Conservation (phyloP, 331 rosid species). For the Acacia pycnantha region DNA sequence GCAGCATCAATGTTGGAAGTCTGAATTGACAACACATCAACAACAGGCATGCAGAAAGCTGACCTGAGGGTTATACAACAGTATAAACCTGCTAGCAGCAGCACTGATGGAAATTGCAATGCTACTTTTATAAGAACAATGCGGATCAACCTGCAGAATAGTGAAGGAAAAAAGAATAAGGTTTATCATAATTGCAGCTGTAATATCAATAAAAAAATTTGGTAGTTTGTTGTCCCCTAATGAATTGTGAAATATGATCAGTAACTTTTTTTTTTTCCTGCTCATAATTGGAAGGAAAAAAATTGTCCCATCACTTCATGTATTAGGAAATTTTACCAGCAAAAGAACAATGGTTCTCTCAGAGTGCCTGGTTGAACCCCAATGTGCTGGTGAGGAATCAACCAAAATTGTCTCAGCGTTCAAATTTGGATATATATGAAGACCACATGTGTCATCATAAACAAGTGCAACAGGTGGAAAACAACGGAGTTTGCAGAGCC, state of each 20-base stretch:
- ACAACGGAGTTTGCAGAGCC: slow-evolving; percentile 92
- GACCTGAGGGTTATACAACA: slow-evolving; percentile 80
- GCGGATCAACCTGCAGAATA: slow-evolving; percentile 88
- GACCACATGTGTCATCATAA: slow-evolving; percentile 91
- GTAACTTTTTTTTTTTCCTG: neutral
- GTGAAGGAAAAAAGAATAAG: slow-evolving; percentile 34
- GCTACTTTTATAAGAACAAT: slow-evolving; percentile 81
- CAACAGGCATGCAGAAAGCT: slow-evolving; percentile 30
- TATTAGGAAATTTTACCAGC: slow-evolving; percentile 57
- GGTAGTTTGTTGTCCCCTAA: slow-evolving; percentile 9
- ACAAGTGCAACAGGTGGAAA: slow-evolving; percentile 96
- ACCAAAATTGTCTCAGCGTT: slow-evolving; percentile 68
- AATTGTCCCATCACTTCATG: neutral
- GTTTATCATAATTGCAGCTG: slow-evolving; percentile 6
- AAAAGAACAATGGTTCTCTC: slow-evolving; percentile 80
- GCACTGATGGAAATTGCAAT: slow-evolving; percentile 61
- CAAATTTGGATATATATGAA: slow-evolving; percentile 80
- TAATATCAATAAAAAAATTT: slow-evolving; percentile 15
- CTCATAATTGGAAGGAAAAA: neutral
- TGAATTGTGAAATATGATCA: slow-evolving; percentile 16
- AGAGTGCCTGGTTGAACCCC: slow-evolving; percentile 65
- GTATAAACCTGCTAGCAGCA: slow-evolving; percentile 82
- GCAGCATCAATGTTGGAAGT: slow-evolving; percentile 3
- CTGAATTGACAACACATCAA: slow-evolving; percentile 9
- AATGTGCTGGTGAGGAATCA: slow-evolving; percentile 84